Evolutionary conservation across 2,329 filamentous ascomycete species (phyloP), one percentile per base, ranked within the genome.

Genomic region (Fusarium protoensiforme): DNA sequence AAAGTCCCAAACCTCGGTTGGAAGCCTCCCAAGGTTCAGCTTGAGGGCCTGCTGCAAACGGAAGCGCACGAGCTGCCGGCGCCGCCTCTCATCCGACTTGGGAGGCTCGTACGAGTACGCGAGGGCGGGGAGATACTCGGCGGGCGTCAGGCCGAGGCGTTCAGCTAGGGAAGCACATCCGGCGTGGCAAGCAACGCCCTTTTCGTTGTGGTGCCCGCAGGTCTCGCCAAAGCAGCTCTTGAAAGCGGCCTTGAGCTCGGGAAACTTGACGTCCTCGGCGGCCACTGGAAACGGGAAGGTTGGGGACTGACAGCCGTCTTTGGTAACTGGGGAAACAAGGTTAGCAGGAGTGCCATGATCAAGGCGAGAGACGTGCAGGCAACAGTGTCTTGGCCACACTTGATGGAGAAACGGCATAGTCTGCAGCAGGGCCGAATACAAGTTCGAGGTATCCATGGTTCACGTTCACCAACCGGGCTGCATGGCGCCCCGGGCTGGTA

Each of bases 321-420:
- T 8, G 46, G 46, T 51, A 18, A 51, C 46, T 51, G 27, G 16
- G 24, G 5, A 10, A 29, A 29, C 10, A n/a, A 18, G 22, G 46
- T 51, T 51, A 51, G 18, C 11, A 48, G 6, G 10, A 11, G 24
- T 2, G 29, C 10, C 9, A 29, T 10, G 31, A 35, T 2, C 13
- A 20, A 35, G 48, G n/a, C n/a, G 22, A 33, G 22, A 33, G 16
- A 53, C 43, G 51, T 43, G 65, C 71, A 59, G 2, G 67, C 67
- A 27, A 61, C 71, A 8, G 74, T 41, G 27, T 59, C 13, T 7
- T 71, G 67, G 13, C 46, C 67, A 2, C 43, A 11, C 20, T 60
- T 46, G n/a, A 74, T 71, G 14, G 57, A 7, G n/a, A 73, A 71
- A 8, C 71, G 71, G 24, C 71, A 73, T 58, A 71, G 64, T 63